Base-by-base conservation (phyloP, 1,284 basidiomycete genomes). In the Cystodermella granulosa region DNA sequence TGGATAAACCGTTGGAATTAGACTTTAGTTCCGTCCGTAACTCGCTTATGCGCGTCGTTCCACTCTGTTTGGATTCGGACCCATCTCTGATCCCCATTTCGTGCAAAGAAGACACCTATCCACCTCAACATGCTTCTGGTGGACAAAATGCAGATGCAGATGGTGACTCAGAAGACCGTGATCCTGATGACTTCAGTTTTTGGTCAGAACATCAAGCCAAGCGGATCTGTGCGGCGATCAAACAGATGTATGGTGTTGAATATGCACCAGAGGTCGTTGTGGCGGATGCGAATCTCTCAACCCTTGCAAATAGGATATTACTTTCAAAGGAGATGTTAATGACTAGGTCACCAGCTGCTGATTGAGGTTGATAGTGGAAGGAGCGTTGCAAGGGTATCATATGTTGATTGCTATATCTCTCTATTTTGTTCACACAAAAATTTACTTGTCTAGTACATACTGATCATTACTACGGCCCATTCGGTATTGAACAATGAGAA, bases 111-210 rank as follows among this genome's bases (percentile, higher is more conserved):
- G 45, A 49, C 26, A 14, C 16, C 6, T 13, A 20, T 18, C 13
- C 16, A 17, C 5, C 20, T 5, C 21, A 40, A 11, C 11, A 5
- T 24, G 11, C 15, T 7, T 22, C 38, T 11, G 7, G 11, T 11
- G 17, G 14, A 14, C 15, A 23, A 22, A 22, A 21, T 17, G 17
- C 11, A 24, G 22, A 24, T 21, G 14, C 11, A 11, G 20, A 40
- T 17, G 14, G 7, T 11, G 35, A 20, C 11, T 17, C 8, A 16
- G 35, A 37, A 18, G 65, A 68, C 35, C 76, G 74, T 39, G 89
- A 95, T 60, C 80, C 81, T 1, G 93, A 98, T 60, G 93, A 98
- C 67, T 98, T 98, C 65, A 80, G 81, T 36, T 91, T 98, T 69
- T 97, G 93, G 91, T 85, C 86, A 3, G 83, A 87, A 54, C 72